Evolutionary conservation across 345 rosid genomes (phyloP), one percentile per base, ranked within the genome.

Genomic region (Populus tremula): DNA sequence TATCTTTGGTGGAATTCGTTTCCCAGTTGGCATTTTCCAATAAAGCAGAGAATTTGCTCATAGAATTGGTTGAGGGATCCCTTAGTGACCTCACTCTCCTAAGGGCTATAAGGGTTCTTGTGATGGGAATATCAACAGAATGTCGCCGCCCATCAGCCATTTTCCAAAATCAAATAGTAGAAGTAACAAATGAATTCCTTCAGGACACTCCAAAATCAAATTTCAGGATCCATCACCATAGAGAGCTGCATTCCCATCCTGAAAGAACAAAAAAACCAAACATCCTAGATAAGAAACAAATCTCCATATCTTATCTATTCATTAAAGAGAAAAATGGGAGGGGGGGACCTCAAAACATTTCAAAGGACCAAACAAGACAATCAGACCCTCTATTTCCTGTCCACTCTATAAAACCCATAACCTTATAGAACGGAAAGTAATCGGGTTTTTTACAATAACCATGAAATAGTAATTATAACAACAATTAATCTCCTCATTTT

Each of bases 41-140:
- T 79, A 93, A 85, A 80, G 94, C 75, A 84, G 98, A 87, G 81
- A 96, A 88, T 77, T 93, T 96, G 90, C 94, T 96, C 97, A 93
- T 88, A 7, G 98, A 90, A 83, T 87, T 96, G 20, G 99, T 93
- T 33, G 94, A 88, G 3, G 99, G 99, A 85, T 96, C 99, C 89
- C 96, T 89, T 53, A 96, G 76, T 45, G 99, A 96, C 89, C 90
- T 85, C 81, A 96, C 99, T 71, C 98, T 90, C 87, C 97, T 87
- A 31, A 96, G 92, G 27, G 98, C 96, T 17, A 88, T 81, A n/a
- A 96, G 96, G 43, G 97, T 89, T 82, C 91, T 93, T 41, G 99
- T 86, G 62, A 96, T 91, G 20, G 99, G 99, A 70, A 93, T 77
- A 80, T 96, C 99, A 49, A 96, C 90, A 14, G 98, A 96, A 85